Evolutionary conservation across 129 eudicot species (phyloP), one percentile per base, ranked within the genome.

Genomic region (Logfia minima): DNA sequence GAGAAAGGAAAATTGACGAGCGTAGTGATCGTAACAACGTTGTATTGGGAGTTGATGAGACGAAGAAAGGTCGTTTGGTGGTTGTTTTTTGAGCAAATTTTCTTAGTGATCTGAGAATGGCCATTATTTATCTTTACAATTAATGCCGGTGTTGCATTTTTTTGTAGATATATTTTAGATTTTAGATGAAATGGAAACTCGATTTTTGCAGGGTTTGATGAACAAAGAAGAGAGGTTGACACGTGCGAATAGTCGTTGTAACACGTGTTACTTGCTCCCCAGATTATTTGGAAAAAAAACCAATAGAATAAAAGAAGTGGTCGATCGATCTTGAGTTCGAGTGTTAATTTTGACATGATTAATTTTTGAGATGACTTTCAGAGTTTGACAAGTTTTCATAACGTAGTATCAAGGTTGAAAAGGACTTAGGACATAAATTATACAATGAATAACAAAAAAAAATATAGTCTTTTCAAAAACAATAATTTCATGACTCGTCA

Each of bases 21-120:
- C 72, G 64, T 71, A 64, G 69, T 45, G 79, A 13, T 24, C 74
- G 59, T 2, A 71, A 83, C 10, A 78, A 77, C 19, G 77, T 34
- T 17, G 82, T 82, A 37, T 82, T 69, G 17, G 83, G 63, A 14
- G 80, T 52, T 74, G 83, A 68, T 76, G 83, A 64, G 78, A 59
- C 24, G 75, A 73, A 66, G 82, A 77, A 66, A 84, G 78, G 83
- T 14, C 75, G 45, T 31, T 83, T 72, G 79, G 64, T 83, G 29
- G 87, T 74, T 73, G 84, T 60, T 76, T 60, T 76, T 48, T 21
- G 81, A 56, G 86, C 70, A 74, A 92, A 85, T 58, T 84, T 48
- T 35, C 81, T 77, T 64, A 93, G 75, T 74, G 90, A 88, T 87
- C 92, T 86, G 79, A 83, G 83, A 64, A 87, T 74, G 75, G 95